Evolutionary conservation across 441 rosid species (phyloP).

Genomic region (Erysimum pusillum): DNA sequence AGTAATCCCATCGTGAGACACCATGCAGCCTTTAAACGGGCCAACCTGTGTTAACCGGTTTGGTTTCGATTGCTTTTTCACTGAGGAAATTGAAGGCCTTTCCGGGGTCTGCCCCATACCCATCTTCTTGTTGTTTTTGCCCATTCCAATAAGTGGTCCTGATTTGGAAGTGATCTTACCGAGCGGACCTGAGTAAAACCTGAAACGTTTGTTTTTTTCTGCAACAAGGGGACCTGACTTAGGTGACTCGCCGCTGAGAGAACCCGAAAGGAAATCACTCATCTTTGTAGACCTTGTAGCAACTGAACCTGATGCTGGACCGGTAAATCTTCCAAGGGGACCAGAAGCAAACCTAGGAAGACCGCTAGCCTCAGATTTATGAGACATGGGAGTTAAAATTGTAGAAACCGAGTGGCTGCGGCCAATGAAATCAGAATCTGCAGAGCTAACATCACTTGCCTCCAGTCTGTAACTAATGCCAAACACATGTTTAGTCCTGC

Average conservation of each 20-base stretch:
- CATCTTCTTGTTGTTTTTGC: constrained; percentile 61
- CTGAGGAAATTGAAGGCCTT: constrained; percentile 48
- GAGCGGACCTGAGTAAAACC: constrained; percentile 83
- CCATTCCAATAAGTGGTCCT: constrained; percentile 60
- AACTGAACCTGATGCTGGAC: constrained; percentile 61
- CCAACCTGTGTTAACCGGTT: constrained; percentile 82
- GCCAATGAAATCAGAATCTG: constrained; percentile 63
- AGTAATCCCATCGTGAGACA: constrained; percentile 57
- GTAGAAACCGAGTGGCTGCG: constrained; percentile 81
- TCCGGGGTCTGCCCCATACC: constrained; percentile 67
- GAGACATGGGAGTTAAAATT: constrained; percentile 62
- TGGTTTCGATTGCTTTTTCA: constrained; percentile 60
- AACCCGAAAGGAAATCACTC: constrained; percentile 82
- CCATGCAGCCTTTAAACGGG: constrained; percentile 82
- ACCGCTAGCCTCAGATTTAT: constrained; percentile 62
- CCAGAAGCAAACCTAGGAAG: constrained; percentile 83
- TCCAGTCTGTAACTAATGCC: constrained; percentile 61
- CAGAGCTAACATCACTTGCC: constrained; percentile 54
- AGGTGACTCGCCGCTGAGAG: constrained; percentile 62
- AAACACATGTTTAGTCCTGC: constrained; percentile 71
- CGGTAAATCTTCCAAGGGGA: constrained; percentile 62
- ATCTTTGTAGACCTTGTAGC: constrained; percentile 54
- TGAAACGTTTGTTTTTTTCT: constrained; percentile 54
- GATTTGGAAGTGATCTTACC: constrained; percentile 65
- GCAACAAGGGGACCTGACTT: constrained; percentile 62